Conservation (phyloP, 768 basidiomycete genomes). For the Fistulinella prunicolor region DNA sequence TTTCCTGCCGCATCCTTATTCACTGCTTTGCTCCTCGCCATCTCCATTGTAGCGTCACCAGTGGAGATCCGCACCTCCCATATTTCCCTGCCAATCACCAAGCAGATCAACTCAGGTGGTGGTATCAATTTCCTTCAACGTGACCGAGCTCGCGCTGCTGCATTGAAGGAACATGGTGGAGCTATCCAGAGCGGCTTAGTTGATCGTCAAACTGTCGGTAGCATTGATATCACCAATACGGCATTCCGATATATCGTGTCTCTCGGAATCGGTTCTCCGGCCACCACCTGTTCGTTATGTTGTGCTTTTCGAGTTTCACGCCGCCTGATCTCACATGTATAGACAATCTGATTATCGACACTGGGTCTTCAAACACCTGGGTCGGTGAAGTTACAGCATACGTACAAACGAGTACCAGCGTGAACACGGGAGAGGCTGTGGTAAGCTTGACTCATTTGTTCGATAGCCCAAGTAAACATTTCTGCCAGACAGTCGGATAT, state of each 20-base stretch:
- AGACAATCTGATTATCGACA: constrained; percentile 60
- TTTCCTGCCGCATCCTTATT: constrained; percentile 40
- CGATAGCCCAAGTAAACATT: background rate
- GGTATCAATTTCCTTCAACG: constrained; percentile 45
- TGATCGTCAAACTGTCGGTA: constrained; percentile 20
- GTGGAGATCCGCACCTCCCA: constrained; percentile 37
- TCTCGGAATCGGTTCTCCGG: constrained; percentile 53
- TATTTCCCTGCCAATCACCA: constrained; percentile 51
- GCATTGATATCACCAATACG: constrained; percentile 44
- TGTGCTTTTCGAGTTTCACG: background rate
- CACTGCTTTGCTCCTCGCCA: constrained; percentile 43
- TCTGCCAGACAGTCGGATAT: constrained; percentile 49
- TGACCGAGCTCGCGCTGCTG: constrained; percentile 49
- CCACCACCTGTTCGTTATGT: constrained; percentile 44
- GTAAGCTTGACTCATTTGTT: constrained; percentile 33
- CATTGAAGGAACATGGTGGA: constrained; percentile 38
- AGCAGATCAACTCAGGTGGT: constrained; percentile 50
- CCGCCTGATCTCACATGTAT: background rate
- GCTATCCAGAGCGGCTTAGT: constrained; percentile 27
- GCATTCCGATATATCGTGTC: constrained; percentile 35
- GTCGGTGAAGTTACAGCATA: constrained; percentile 52
- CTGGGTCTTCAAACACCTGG: constrained; percentile 71
- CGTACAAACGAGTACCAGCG: constrained; percentile 47
- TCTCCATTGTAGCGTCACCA: constrained; percentile 45
- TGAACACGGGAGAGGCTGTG: constrained; percentile 43